Evolutionary conservation across 371 early-diverging fungal genomes (phyloP).

Genomic region (Globomyces sp.): DNA sequence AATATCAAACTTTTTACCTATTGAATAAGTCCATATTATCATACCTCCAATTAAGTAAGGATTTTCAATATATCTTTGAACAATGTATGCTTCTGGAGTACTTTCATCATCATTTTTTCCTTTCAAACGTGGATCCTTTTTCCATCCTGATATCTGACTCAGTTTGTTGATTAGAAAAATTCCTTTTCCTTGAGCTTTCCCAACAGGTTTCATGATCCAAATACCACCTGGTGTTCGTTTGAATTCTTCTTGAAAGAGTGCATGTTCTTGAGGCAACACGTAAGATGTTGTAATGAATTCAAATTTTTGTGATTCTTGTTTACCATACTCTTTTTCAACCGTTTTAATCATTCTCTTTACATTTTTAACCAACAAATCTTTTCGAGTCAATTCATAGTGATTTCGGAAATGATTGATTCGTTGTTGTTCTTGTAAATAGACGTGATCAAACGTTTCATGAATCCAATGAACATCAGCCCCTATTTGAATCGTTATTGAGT

Average conservation of each 20-base stretch:
- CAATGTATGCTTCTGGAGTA: slow-evolving; percentile 58
- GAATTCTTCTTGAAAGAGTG: slow-evolving; percentile 61
- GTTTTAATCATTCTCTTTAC: slow-evolving; percentile 58
- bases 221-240: slow-evolving; percentile 50
- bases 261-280: slow-evolving; percentile 57
- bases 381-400: slow-evolving; percentile 62
- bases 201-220: slow-evolving; percentile 66
- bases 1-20: slow-evolving; percentile 62
- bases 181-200: slow-evolving; percentile 63
- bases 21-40: too few relatives aligned
- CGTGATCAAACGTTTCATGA: slow-evolving; percentile 56
- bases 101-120: slow-evolving; percentile 28
- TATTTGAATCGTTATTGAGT: too few relatives aligned
- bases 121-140: slow-evolving; percentile 43
- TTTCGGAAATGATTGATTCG: slow-evolving; percentile 60
- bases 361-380: slow-evolving; percentile 62
- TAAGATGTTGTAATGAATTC: slow-evolving; percentile 55
- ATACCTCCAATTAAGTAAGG: slow-evolving; percentile 58
- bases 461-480: slow-evolving; percentile 63
- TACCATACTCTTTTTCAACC: slow-evolving; percentile 53
- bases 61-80: slow-evolving; percentile 60
- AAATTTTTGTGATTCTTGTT: slow-evolving; percentile 47
- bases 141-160: slow-evolving; percentile 53
- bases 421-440: slow-evolving; percentile 53
- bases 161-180: slow-evolving; percentile 60